Percentiles rank a stretch among this genome's conserved stretches.
These are phyloP conservation scores for Canariomyces notabilis DNA, from an alignment of 2,329 filamentous ascomycete genomes.

Conservation along the genomic window DNA sequence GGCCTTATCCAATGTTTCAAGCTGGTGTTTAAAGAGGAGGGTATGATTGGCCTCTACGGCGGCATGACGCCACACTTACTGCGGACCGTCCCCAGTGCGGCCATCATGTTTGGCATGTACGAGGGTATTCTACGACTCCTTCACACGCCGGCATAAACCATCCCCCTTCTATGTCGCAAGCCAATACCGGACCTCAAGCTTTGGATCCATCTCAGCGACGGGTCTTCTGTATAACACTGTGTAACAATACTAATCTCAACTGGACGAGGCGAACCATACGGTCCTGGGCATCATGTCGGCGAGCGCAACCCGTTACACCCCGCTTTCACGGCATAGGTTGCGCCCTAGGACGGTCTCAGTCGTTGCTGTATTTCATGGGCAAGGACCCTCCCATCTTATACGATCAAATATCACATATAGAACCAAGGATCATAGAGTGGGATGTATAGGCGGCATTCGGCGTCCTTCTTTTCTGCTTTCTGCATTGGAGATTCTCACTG, in stretches of 20 bases:
- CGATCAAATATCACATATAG: constrained; percentile 7
- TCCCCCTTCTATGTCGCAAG: neutral
- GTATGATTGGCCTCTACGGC: constrained; percentile 79
- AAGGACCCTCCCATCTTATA: constrained; percentile 7
- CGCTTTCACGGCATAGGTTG: neutral
- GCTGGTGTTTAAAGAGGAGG: constrained; percentile 82
- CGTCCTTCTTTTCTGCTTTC: neutral
- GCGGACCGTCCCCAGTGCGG: constrained; percentile 83
- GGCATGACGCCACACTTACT: constrained; percentile 88
- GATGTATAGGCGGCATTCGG: neutral
- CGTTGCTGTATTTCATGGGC: constrained; percentile 1
- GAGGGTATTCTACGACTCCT: constrained; percentile 52
- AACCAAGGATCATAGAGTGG: constrained; percentile 8
- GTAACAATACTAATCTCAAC: constrained; percentile 7
- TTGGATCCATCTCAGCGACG: neutral
- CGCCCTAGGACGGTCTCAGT: neutral
- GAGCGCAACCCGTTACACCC: neutral
- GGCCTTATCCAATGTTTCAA: constrained; percentile 85
- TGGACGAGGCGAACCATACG: neutral
- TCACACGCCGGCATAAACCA: constrained; percentile 25
- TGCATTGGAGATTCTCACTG: constrained; percentile 8
- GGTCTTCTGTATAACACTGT: constrained; percentile 7
- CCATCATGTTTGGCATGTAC: constrained; percentile 95
- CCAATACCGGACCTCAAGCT: neutral
- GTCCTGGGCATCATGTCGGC: neutral